phyloP scores from a whole-genome alignment of 129 eudicot species.

The Solidago caesia region DNA sequence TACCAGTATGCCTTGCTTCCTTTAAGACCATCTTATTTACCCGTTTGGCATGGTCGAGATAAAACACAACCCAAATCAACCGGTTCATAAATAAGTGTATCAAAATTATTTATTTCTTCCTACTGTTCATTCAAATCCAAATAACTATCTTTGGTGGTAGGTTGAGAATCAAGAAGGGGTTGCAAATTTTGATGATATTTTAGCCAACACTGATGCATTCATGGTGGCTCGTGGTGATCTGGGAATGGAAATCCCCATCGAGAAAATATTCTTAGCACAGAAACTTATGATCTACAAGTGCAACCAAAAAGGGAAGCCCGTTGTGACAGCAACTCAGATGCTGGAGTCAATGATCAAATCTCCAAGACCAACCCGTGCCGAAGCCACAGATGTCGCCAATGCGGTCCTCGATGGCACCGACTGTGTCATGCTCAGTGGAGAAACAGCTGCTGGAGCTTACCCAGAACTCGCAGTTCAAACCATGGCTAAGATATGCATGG shows the following conservation, averaged over 20 bases:
- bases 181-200: conserved; percentile 64
- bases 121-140: conserved; percentile 5
- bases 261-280: conserved; percentile 73
- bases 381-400: conserved; percentile 58
- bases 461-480: conserved; percentile 55
- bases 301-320: conserved; percentile 57
- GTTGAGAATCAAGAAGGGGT: conserved; percentile 87
- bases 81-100: background rate
- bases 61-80: background rate
- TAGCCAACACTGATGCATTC: conserved; percentile 64
- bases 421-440: conserved; percentile 60
- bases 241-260: conserved; percentile 79
- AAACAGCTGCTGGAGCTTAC: conserved; percentile 58
- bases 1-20: background rate
- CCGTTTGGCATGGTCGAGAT: background rate
- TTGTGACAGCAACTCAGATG: conserved; percentile 58
- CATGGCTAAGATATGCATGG: conserved; percentile 57
- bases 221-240: conserved; percentile 82
- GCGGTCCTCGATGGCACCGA: conserved; percentile 62
- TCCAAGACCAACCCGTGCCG: conserved; percentile 54
- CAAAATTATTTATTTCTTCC: background rate
- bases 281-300: conserved; percentile 69
- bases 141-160: conserved; percentile 25
- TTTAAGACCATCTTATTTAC: background rate
- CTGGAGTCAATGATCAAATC: conserved; percentile 61